Base-by-base conservation (phyloP, 805 yeast genomes). In the Kluyveromyces starmeri region DNA sequence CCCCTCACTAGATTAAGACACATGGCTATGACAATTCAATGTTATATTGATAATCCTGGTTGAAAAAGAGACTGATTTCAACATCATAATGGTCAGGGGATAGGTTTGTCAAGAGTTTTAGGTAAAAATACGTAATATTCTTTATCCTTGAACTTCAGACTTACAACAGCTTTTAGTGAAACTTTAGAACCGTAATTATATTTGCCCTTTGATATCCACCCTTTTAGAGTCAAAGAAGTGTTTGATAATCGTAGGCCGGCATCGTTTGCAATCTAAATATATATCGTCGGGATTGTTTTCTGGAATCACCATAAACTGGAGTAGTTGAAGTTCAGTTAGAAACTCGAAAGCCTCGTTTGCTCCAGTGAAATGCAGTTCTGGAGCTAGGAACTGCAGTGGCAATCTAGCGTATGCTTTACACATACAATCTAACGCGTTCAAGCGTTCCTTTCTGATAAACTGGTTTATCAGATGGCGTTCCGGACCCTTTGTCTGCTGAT, bases 141-240 rank as follows among this genome's bases (percentile, higher is more conserved):
- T n/a, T n/a, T n/a, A n/a, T n/a, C n/a, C n/a, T n/a, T n/a, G n/a
- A n/a, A n/a, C n/a, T n/a, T n/a, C n/a, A n/a, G n/a, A 13, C 3
- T 25, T 25, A 7, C 15, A 25, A 25, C 13, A n/a, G 27, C 15
- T 13, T 4, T 25, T n/a, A 25, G 24, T 9, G 4, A 17, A 25
- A 25, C 9, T 4, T 7, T 25, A n/a, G 6, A 19, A n/a, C n/a
- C n/a, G n/a, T n/a, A 27, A 20, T 28, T 55, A 78, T 6, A 76
- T 67, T 58, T 88, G 96, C 1, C 97, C 97, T 63, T 88, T 88
- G 42, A 89, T 86, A 51, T 88, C 96, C 10, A 88, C 76, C 50
- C 68, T 78, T 40, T 62, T 71, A 45, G 68, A 61, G 31, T 45
- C 57, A 41, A 55, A 57, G 44, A 57, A 64, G 31, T 50, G 61